Evolutionary conservation across 2,329 filamentous ascomycete genomes (phyloP), one percentile per base, ranked within the genome.

Genomic region (Rhinocladiella similis): DNA sequence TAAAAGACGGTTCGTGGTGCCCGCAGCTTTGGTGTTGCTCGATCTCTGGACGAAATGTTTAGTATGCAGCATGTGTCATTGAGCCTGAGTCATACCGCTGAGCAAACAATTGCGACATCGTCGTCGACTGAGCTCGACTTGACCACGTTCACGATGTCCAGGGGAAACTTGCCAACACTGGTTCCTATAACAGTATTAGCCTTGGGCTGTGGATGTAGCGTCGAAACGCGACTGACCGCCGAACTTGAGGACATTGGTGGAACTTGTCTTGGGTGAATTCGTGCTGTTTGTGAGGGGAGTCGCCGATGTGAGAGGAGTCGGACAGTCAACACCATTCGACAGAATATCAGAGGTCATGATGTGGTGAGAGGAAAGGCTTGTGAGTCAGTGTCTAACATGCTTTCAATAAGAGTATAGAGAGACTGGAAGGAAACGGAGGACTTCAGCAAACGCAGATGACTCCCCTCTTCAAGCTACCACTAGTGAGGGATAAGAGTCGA

Each of bases 71-170:
- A 38, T n/a, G 27, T 12, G 38, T 3, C 5, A n/a, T 16, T 41
- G 54, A 50, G n/a, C 47, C 39, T 41, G 38, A 41, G 10, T 50
- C 59, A 53, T 56, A 59, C 59, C 41, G 94, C 94, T 59, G 94
- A 99, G 76, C 94, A 99, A 56, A 99, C 93, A 55, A 99, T 88
- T 54, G 91, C 92, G 63, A 97, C 86, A 72, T 87, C 87, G 69
- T 91, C 86, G 55, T 84, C 77, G 53, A 78, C 77, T 53, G 95
- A 75, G 70, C 80, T 82, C 18, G 81, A 77, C 80, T 77, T 77
- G 64, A 92, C 83, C 69, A 93, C 90, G 67, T 89, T 82, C 25
- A 86, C 84, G 66, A 89, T 88, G 71, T 88, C 87, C 65, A 84
- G 82, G 50, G 92, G 87, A 68, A 96, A 96, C 76, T 97, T 97